phyloP scores from a whole-genome alignment of 225 moss, liverwort and hornwort genomes.

The Pseudoscleropodium purum region DNA sequence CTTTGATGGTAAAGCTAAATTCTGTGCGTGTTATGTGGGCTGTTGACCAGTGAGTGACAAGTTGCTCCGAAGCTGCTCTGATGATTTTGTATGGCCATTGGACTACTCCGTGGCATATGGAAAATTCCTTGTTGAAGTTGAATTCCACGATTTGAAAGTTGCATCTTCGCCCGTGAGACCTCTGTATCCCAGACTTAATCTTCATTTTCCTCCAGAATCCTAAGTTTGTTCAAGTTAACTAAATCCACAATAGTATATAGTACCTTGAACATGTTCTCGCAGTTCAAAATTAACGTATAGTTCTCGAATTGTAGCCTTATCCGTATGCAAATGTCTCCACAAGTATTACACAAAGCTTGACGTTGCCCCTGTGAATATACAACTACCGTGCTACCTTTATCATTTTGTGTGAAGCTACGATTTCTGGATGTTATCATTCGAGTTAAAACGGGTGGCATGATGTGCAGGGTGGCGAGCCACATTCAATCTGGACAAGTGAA shows the following conservation, averaged over 20 bases:
- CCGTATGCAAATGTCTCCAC: background rate
- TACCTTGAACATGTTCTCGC: background rate
- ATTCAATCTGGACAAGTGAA: conserved; percentile 50
- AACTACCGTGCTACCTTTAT: background rate
- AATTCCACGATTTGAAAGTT: conserved; percentile 50
- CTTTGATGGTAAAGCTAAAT: background rate
- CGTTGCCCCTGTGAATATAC: background rate
- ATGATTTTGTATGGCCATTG: conserved; percentile 25
- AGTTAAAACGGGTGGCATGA: background rate
- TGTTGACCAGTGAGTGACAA: conserved; percentile 28
- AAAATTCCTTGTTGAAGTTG: conserved; percentile 41
- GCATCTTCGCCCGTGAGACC: conserved; percentile 21
- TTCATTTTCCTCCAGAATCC: background rate
- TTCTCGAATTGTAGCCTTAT: background rate
- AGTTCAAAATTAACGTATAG: background rate
- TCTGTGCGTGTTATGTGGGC: background rate
- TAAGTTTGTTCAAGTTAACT: background rate
- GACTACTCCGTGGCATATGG: conserved; percentile 7
- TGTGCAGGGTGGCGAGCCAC: conserved; percentile 28
- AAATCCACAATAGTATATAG: background rate
- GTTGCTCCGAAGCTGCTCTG: conserved; percentile 17
- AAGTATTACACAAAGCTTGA: background rate
- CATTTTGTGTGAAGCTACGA: background rate
- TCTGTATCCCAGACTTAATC: background rate
- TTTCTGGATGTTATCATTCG: background rate